Conservation (phyloP, 129 eudicot genomes). For the Ambrosia artemisiifolia region DNA sequence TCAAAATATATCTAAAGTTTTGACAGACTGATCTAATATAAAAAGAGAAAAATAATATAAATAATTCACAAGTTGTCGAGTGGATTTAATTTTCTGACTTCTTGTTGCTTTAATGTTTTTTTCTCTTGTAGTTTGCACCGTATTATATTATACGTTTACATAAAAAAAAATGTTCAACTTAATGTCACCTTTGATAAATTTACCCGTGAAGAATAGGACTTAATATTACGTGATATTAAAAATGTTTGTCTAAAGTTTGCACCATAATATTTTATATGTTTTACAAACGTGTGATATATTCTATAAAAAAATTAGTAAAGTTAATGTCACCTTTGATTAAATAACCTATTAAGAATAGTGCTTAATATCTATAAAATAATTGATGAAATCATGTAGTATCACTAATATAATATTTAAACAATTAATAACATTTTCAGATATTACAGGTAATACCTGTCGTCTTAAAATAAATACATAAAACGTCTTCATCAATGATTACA, state of each 20-base stretch:
- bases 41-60: neutral
- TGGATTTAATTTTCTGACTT: too few species aligned
- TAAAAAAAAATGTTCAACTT: neutral
- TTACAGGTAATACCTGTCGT: neutral
- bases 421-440: neutral
- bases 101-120: neutral
- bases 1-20: neutral
- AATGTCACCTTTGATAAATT: neutral
- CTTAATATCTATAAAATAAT: neutral
- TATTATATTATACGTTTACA: neutral
- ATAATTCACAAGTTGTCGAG: neutral
- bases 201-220: too few species aligned
- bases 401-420: neutral
- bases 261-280: too few species aligned
- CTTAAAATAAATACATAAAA: neutral
- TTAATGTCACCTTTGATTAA: neutral
- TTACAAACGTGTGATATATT: too few species aligned
- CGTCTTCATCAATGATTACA: neutral
- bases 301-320: neutral
- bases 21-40: neutral
- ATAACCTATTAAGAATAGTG: neutral
- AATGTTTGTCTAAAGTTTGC: too few species aligned
- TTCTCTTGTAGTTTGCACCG: neutral
- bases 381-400: slow-evolving; percentile 7
- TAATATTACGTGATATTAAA: too few species aligned